These are phyloP conservation scores for Trichoderma harzianum DNA, from an alignment of 2,329 filamentous ascomycete species.

Conservation along the genomic window DNA sequence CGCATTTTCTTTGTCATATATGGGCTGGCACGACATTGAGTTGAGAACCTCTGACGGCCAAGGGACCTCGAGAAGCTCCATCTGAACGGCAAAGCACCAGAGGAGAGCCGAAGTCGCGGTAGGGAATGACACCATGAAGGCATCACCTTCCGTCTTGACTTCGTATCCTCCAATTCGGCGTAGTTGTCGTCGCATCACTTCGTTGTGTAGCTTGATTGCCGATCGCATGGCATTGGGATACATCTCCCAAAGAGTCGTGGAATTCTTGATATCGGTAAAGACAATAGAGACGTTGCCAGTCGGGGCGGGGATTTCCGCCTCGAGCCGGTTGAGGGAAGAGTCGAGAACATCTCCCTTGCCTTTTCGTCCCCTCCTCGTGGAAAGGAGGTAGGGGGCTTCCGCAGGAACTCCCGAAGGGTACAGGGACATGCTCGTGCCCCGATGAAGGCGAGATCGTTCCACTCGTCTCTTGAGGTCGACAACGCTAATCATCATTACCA, in stretches of 20 bases:
- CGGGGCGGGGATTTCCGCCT: slow-evolving; percentile 86
- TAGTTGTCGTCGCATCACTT: slow-evolving; percentile 90
- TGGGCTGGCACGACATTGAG: slow-evolving; percentile 78
- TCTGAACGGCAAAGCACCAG: slow-evolving; percentile 95
- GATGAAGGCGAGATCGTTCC: slow-evolving; percentile 68
- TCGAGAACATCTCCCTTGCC: slow-evolving; percentile 67
- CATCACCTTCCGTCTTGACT: slow-evolving; percentile 99
- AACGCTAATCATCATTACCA: slow-evolving; percentile 98
- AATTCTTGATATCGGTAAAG: slow-evolving; percentile 99
- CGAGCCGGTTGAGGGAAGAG: slow-evolving; percentile 80
- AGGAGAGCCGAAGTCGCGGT: slow-evolving; percentile 91
- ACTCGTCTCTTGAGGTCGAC: slow-evolving; percentile 80
- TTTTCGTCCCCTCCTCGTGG: slow-evolving; percentile 62
- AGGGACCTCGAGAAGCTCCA: slow-evolving; percentile 77
- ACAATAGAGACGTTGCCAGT: slow-evolving; percentile 88
- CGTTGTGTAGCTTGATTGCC: slow-evolving; percentile 95
- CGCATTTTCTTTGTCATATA: slow-evolving; percentile 78
- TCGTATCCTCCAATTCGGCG: slow-evolving; percentile 95
- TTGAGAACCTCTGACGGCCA: slow-evolving; percentile 94
- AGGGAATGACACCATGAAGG: slow-evolving; percentile 98
- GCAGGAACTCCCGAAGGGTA: slow-evolving; percentile 72
- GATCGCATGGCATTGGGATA: slow-evolving; percentile 94
- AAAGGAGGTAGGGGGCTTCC: slow-evolving; percentile 59
- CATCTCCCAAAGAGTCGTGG: slow-evolving; percentile 92
- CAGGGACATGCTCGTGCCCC: slow-evolving; percentile 81